phyloP scores from a whole-genome alignment of 345 rosid genomes.

The Eucalyptus sideroxylon region DNA sequence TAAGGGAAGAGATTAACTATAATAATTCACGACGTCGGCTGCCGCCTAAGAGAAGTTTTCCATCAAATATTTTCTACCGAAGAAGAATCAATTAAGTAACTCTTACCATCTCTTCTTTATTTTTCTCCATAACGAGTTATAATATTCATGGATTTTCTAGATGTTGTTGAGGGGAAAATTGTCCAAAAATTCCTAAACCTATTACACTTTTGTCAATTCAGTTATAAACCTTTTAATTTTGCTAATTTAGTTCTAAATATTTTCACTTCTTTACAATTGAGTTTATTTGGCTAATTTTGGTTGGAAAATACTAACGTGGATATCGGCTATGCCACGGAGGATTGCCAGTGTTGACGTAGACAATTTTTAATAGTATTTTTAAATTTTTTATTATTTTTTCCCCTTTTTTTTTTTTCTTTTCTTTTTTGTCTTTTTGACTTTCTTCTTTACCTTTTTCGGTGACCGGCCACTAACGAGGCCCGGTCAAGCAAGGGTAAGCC shows the following conservation, averaged over 20 bases:
- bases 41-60: neutral
- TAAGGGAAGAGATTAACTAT: neutral
- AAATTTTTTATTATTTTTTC: fast-evolving
- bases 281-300: too few species aligned
- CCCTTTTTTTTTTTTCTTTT: too few species aligned
- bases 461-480: fast-evolving
- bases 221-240: too few species aligned
- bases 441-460: too few species aligned
- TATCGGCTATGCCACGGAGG: fast-evolving
- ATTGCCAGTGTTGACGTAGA: fast-evolving
- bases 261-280: too few species aligned
- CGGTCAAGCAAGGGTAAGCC: fast-evolving
- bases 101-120: neutral
- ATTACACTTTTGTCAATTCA: too few species aligned
- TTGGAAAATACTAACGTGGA: fast-evolving
- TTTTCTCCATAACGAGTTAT: neutral
- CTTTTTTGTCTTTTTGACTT: too few species aligned
- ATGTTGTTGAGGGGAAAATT: neutral
- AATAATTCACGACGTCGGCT: neutral
- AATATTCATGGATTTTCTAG: neutral
- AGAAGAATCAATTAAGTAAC: neutral
- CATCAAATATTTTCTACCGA: neutral
- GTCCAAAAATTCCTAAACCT: too few species aligned
- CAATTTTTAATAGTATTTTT: too few species aligned
- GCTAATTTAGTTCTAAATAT: too few species aligned